These are phyloP conservation scores for Polytrichum commune DNA, from an alignment of 225 moss, liverwort and hornwort species.

Conservation along the genomic window DNA sequence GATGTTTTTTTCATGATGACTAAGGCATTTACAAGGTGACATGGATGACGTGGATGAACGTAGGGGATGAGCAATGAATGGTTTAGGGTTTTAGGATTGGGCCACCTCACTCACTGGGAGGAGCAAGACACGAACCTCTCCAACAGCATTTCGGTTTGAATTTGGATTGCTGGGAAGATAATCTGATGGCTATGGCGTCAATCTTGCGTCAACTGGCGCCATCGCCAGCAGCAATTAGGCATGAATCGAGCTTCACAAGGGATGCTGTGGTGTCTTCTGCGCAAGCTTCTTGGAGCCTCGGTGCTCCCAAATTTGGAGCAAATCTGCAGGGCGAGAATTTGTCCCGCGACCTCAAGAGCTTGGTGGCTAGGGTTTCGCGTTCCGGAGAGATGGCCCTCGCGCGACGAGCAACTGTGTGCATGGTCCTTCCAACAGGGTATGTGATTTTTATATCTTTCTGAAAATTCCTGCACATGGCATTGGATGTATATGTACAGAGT, in stretches of 20 bases:
- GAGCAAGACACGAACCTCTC: no score
- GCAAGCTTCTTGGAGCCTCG: no score
- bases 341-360: neutral
- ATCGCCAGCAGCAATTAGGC: neutral
- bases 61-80: no score
- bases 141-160: no score
- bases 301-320: no score
- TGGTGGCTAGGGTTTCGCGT: neutral
- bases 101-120: no score
- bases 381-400: constrained; percentile 1
- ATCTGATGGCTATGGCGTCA: neutral
- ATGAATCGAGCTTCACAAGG: neutral
- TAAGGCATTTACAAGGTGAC: no score
- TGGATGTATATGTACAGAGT: neutral
- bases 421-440: constrained; percentile 24
- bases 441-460: neutral
- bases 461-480: neutral
- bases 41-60: no score
- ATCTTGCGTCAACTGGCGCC: neutral
- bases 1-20: no score
- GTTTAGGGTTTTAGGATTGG: no score
- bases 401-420: constrained; percentile 33
- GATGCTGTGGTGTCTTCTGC: neutral
- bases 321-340: no score
- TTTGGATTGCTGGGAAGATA: no score